Evolutionary conservation across 257 asterid genomes (phyloP), one percentile per base, ranked within the genome.

Genomic region (Anisodus tanguticus): DNA sequence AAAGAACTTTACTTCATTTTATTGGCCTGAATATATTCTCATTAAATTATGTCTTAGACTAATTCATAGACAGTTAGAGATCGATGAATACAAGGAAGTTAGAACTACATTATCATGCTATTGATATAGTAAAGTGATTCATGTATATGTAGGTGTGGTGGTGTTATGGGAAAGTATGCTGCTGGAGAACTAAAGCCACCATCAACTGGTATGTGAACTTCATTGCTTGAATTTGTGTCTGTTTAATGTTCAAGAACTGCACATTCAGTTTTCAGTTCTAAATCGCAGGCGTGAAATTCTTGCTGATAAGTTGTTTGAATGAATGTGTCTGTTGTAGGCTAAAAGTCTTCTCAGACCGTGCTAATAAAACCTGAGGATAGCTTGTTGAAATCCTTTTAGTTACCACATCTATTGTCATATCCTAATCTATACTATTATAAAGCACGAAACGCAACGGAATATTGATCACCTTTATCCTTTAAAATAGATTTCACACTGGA

Each of bases 111-210:
- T 77, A 41, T 87, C 84, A 70, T 41, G 81, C 83, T 57, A 31
- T 84, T 51, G 68, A 58, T 83, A 26, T 77, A 77, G 49, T 15
- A 51, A 77, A 54, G 49, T 54, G 66, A 77, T 77, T 53, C 43
- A 77, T 66, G 66, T 82, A 79, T 82, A 88, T 68, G 86, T 85
- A 97, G 99, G 99, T 97, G 99, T 87, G 97, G 99, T 79, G 99
- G 99, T 85, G 98, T 97, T 83, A 92, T 95, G 98, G 99, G 99
- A 82, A 97, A 93, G 87, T 97, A 97, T 87, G 97, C 98, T n/a
- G 97, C 98, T 87, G 99, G 98, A 84, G 99, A 97, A 88, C 92
- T 97, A 84, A 95, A 92, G 86, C 98, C 98, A 58, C 99, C 99
- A 85, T 90, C 94, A 66, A 90, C 91, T 80, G 98, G 99, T 97